These are phyloP conservation scores for Euphorbia corollata DNA, from an alignment of 441 rosid genomes.

Conservation along the genomic window DNA sequence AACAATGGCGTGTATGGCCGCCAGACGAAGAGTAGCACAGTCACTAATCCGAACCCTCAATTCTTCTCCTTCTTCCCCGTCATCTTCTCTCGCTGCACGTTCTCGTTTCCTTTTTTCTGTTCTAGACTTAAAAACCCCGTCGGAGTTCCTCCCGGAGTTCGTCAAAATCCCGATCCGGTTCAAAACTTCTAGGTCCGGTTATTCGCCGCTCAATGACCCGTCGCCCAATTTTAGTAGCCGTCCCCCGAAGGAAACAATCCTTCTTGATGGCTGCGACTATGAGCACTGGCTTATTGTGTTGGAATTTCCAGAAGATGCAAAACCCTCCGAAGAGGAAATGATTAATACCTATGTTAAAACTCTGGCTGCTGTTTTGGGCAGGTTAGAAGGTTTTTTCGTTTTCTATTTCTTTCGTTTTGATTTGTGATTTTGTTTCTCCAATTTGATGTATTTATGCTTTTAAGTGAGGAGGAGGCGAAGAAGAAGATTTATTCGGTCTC, in stretches of 20 bases:
- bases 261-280: slow-evolving; percentile 88
- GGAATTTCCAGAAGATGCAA: slow-evolving; percentile 75
- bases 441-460: background rate
- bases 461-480: slow-evolving; percentile 95
- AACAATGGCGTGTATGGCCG: slow-evolving; percentile 48
- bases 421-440: background rate
- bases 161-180: slow-evolving; percentile 37
- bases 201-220: slow-evolving; percentile 83
- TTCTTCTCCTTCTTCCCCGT: slow-evolving; percentile 22
- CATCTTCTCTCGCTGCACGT: slow-evolving; percentile 34
- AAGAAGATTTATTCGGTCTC: slow-evolving; percentile 92
- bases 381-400: slow-evolving; percentile 23
- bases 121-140: slow-evolving; percentile 25
- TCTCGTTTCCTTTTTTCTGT: slow-evolving; percentile 37
- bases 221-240: slow-evolving; percentile 93
- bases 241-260: slow-evolving; percentile 81
- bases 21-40: slow-evolving; percentile 48
- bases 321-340: slow-evolving; percentile 80
- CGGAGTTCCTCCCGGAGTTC: slow-evolving; percentile 25
- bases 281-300: slow-evolving; percentile 93
- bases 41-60: slow-evolving; percentile 30
- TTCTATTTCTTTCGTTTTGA: background rate
- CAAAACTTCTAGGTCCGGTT: slow-evolving; percentile 64
- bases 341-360: slow-evolving; percentile 70
- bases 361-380: slow-evolving; percentile 64